Percentiles rank a stretch among this genome's conserved stretches.
Evolutionary conservation across 805 yeast genomes (phyloP).

Genomic region (Alloascoidea africana): DNA sequence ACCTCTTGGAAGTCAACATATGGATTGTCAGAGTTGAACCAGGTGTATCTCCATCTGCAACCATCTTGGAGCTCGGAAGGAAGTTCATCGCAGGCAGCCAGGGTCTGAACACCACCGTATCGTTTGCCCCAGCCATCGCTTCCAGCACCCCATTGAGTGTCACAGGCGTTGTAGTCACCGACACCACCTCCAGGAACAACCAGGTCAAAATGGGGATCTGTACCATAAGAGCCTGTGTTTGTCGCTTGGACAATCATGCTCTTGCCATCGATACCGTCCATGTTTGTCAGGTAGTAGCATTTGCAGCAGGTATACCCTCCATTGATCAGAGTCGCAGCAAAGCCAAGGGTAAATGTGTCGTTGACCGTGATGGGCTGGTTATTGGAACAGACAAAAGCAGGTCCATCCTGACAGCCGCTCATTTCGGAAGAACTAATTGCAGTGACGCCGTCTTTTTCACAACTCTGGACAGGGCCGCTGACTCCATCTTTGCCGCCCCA

Average conservation of each 20-base stretch:
- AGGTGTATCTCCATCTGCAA: background rate
- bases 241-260: conserved; percentile 4
- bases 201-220: conserved; percentile 2
- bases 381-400: conserved; percentile 3
- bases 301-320: conserved; percentile 3
- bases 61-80: background rate
- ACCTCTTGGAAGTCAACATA: background rate
- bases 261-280: background rate
- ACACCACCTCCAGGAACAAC: conserved; percentile 4
- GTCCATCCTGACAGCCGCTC: conserved; percentile 1
- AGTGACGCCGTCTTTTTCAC: background rate
- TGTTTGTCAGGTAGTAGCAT: conserved; percentile 1
- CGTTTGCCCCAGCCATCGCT: conserved; percentile 3
- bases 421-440: background rate
- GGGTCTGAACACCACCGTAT: conserved; percentile 3
- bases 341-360: conserved; percentile 4
- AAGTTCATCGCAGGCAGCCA: background rate
- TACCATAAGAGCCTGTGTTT: conserved; percentile 4
- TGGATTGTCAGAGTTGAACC: background rate
- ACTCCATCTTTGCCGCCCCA: background rate
- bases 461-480: background rate
- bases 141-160: conserved; percentile 3
- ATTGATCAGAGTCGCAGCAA: background rate
- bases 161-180: conserved; percentile 2
- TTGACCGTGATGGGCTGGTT: conserved; percentile 2